Percentiles rank a stretch among this genome's conserved stretches.
Evolutionary conservation across 1,284 basidiomycete species (phyloP).

Genomic region (Trichosporon sp.): DNA sequence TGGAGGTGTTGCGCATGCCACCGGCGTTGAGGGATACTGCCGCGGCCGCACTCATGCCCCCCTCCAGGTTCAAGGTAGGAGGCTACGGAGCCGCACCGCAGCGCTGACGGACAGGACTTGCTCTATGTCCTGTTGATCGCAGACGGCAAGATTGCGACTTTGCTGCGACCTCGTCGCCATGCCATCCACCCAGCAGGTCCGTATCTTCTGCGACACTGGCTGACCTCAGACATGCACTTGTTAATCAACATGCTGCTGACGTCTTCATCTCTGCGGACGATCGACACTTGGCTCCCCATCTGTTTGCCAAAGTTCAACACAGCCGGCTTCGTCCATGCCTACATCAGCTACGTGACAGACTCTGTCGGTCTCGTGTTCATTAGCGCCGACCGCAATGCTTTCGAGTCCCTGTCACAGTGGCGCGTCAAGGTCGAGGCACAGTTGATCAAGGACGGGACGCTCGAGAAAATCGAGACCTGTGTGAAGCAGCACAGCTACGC

Average conservation of each 20-base stretch:
- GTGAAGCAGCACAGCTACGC: slow-evolving; percentile 38
- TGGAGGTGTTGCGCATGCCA: slow-evolving; percentile 74
- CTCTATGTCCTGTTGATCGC: slow-evolving; percentile 84
- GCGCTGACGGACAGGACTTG: slow-evolving; percentile 60
- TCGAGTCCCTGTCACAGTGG: slow-evolving; percentile 57
- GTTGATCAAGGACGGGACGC: slow-evolving; percentile 57
- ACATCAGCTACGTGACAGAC: slow-evolving; percentile 64
- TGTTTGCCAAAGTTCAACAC: slow-evolving; percentile 94
- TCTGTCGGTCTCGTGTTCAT: slow-evolving; percentile 50
- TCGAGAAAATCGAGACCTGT: slow-evolving; percentile 46
- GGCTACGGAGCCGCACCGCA: not conserved
- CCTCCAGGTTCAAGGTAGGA: slow-evolving; percentile 68
- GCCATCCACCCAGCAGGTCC: slow-evolving; percentile 87
- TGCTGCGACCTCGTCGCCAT: slow-evolving; percentile 84
- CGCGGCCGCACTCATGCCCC: slow-evolving; percentile 69
- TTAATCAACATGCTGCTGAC: slow-evolving; percentile 66
- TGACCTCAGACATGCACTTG: slow-evolving; percentile 68
- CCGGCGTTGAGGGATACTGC: slow-evolving; percentile 61
- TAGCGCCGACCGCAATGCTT: slow-evolving; percentile 49
- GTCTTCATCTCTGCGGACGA: slow-evolving; percentile 64
- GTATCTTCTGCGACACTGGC: slow-evolving; percentile 15
- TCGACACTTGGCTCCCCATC: slow-evolving; percentile 87
- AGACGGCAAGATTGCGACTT: slow-evolving; percentile 71
- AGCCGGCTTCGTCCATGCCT: slow-evolving; percentile 85
- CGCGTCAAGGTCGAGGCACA: slow-evolving; percentile 62